Conservation (phyloP, 2,329 filamentous ascomycete genomes). For the Fusarium duplospermum region DNA sequence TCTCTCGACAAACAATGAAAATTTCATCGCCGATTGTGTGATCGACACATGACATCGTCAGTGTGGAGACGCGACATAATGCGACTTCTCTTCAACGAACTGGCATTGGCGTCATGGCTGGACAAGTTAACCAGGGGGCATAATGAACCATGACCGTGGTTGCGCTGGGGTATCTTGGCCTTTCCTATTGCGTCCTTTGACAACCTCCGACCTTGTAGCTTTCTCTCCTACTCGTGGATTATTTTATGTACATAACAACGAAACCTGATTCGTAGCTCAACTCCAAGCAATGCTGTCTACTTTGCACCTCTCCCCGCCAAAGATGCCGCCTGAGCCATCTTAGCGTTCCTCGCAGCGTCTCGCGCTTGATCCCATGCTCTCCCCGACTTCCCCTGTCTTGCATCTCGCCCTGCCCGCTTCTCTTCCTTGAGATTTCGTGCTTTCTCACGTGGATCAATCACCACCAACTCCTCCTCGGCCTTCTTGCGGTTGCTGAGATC, state of each 20-base stretch:
- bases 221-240: background rate
- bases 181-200: slow-evolving; percentile 25
- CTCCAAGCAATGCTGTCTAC: slow-evolving; percentile 42
- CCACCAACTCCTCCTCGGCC: slow-evolving; percentile 89
- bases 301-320: slow-evolving; percentile 68
- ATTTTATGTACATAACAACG: slow-evolving; percentile 4
- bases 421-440: slow-evolving; percentile 77
- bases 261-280: slow-evolving; percentile 5
- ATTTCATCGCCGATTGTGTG: slow-evolving; percentile 24
- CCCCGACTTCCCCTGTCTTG: slow-evolving; percentile 63
- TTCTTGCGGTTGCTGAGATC: slow-evolving; percentile 91
- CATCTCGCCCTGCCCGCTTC: slow-evolving; percentile 69
- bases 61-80: slow-evolving; percentile 35
- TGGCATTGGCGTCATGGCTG: slow-evolving; percentile 24
- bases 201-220: background rate
- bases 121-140: slow-evolving; percentile 25
- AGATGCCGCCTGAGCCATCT: slow-evolving; percentile 65
- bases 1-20: background rate
- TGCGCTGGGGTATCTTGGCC: slow-evolving; percentile 35
- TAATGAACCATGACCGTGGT: slow-evolving; percentile 20
- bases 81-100: slow-evolving; percentile 27
- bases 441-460: slow-evolving; percentile 92
- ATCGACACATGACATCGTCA: slow-evolving; percentile 16
- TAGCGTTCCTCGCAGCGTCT: slow-evolving; percentile 65
- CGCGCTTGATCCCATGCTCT: slow-evolving; percentile 65